phyloP scores from a whole-genome alignment of 2,329 filamentous ascomycete genomes.

The Leptodontidium sp. region DNA sequence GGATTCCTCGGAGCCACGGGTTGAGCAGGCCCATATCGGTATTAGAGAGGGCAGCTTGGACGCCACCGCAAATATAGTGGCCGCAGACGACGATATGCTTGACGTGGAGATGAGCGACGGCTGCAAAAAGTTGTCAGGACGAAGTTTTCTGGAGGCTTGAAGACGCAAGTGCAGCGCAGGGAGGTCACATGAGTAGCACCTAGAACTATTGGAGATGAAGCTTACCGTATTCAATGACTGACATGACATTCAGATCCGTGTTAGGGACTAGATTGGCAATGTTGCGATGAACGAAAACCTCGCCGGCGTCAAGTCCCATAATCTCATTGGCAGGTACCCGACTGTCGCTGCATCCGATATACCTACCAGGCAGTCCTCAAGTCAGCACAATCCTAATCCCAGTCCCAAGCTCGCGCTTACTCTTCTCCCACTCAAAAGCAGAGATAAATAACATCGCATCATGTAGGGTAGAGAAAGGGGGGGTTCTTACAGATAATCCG shows the following conservation, averaged over 20 bases:
- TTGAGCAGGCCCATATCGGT: slow-evolving; percentile 76
- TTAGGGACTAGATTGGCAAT: slow-evolving; percentile 88
- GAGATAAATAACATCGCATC: too few species aligned
- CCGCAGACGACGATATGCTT: slow-evolving; percentile 84
- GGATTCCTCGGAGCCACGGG: slow-evolving; percentile 78
- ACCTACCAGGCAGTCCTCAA: slow-evolving; percentile 49
- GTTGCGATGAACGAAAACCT: slow-evolving; percentile 94
- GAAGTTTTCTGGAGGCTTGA: not conserved
- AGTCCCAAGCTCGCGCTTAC: too few species aligned
- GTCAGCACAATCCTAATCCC: not conserved
- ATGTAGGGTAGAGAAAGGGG: slow-evolving; percentile 30
- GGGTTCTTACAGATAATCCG: slow-evolving; percentile 66
- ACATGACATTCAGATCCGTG: slow-evolving; percentile 80
- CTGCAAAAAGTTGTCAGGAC: slow-evolving; percentile 43
- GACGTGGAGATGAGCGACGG: slow-evolving; percentile 80
- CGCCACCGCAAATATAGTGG: slow-evolving; percentile 80
- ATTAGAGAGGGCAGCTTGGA: slow-evolving; percentile 77
- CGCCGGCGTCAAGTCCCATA: slow-evolving; percentile 82
- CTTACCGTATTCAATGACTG: slow-evolving; percentile 77
- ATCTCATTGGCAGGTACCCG: slow-evolving; percentile 92
- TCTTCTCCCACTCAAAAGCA: too few species aligned
- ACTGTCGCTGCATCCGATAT: slow-evolving; percentile 92
- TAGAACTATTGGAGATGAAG: too few species aligned
- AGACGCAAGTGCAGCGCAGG: not conserved
- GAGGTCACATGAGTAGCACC: slow-evolving; percentile 1